Conservation (phyloP, 352 stramenopile species). For the Phytophthora meadii region DNA sequence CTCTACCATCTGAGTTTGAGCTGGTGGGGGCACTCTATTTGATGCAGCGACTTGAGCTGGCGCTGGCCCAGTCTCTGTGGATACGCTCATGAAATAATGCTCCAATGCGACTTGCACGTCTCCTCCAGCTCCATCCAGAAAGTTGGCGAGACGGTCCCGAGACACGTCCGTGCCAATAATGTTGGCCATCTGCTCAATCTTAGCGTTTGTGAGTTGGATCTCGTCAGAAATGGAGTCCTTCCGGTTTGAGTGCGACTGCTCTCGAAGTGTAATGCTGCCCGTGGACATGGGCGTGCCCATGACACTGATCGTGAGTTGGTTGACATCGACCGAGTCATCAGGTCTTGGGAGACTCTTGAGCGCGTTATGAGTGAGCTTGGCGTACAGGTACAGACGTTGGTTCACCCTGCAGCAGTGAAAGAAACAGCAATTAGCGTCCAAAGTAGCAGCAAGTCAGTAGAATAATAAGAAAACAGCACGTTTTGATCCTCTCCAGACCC, state of each 20-base stretch:
- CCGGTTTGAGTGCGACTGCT: slow-evolving; percentile 35
- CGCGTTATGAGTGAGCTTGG: slow-evolving; percentile 81
- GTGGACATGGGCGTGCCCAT: slow-evolving; percentile 52
- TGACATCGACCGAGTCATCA: slow-evolving; percentile 64
- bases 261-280: slow-evolving; percentile 24
- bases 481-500: slow-evolving; percentile 83
- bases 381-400: slow-evolving; percentile 82
- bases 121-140: slow-evolving; percentile 80
- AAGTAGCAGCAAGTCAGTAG: slow-evolving; percentile 3
- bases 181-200: slow-evolving; percentile 87
- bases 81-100: slow-evolving; percentile 91
- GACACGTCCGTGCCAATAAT: slow-evolving; percentile 82
- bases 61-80: slow-evolving; percentile 33
- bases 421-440: slow-evolving; percentile 12
- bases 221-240: slow-evolving; percentile 73
- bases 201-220: slow-evolving; percentile 71
- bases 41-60: slow-evolving; percentile 7
- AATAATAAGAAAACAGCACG: slow-evolving; percentile 35
- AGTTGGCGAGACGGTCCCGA: slow-evolving; percentile 73
- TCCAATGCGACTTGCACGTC: slow-evolving; percentile 88
- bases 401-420: slow-evolving; percentile 43
- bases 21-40: slow-evolving; percentile 10
- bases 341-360: slow-evolving; percentile 67
- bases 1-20: slow-evolving; percentile 15
- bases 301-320: slow-evolving; percentile 73